Conservation (phyloP, 805 yeast genomes). For the Maudiozyma barnettii region DNA sequence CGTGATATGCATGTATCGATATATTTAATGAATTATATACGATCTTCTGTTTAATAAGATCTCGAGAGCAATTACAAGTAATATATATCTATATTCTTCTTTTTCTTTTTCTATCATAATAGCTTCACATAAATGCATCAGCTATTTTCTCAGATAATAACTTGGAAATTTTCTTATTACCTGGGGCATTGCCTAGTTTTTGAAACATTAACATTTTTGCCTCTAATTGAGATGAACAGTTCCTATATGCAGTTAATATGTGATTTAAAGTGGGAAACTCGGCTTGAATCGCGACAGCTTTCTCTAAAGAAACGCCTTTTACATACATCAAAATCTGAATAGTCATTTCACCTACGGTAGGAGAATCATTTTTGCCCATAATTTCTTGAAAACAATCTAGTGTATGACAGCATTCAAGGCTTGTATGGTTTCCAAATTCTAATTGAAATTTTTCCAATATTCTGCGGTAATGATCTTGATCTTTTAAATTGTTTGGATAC, state of each 20-base stretch:
- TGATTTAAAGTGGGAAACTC: constrained; percentile 59
- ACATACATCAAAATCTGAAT: constrained; percentile 68
- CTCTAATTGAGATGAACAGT: constrained; percentile 19
- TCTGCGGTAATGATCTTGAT: constrained; percentile 41
- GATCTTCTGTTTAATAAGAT: too few relatives aligned
- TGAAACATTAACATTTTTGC: constrained; percentile 21
- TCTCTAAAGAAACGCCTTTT: constrained; percentile 75
- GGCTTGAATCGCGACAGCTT: constrained; percentile 69
- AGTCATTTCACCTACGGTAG: constrained; percentile 68
- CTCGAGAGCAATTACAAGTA: too few relatives aligned
- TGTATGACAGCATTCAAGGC: constrained; percentile 36
- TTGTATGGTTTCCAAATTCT: constrained; percentile 29
- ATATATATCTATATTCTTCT: too few relatives aligned
- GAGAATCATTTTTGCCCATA: constrained; percentile 58
- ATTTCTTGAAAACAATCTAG: constrained; percentile 52
- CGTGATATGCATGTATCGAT: neutral
- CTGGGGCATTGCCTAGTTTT: constrained; percentile 25
- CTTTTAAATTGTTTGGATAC: constrained; percentile 40
- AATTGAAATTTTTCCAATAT: constrained; percentile 35
- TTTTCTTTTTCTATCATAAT: too few relatives aligned
- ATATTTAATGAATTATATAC: neutral
- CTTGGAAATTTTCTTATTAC: constrained; percentile 27
- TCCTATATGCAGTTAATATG: constrained; percentile 31
- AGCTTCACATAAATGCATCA: constrained; percentile 10
- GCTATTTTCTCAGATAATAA: constrained; percentile 27